A percentile compares a stretch with the other conserved stretches of the same genome.
Conservation (phyloP, 768 basidiomycete species). For the Psilocybe cubensis region DNA sequence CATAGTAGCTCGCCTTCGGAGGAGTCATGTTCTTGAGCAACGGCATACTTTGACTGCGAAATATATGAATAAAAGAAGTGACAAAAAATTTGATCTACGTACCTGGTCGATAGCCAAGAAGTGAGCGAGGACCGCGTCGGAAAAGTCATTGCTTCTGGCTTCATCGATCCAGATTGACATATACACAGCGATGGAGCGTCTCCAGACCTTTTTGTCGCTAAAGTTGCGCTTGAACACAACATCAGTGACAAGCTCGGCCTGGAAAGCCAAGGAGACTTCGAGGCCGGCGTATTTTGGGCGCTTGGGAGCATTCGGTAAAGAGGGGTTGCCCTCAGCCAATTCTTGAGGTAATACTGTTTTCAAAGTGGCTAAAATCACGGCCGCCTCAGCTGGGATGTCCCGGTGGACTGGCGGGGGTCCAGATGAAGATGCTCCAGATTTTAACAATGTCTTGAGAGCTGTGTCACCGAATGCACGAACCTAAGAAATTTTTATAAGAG, state of each 20-base stretch:
- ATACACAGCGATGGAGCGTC: conserved; percentile 73
- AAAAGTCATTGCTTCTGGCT: conserved; percentile 52
- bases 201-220: conserved; percentile 59
- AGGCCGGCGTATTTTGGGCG: conserved; percentile 61
- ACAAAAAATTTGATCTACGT: conserved; percentile 12
- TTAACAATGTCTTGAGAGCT: conserved; percentile 78
- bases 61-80: conserved; percentile 6
- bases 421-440: conserved; percentile 80
- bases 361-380: conserved; percentile 57
- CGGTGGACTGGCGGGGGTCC: conserved; percentile 72
- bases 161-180: conserved; percentile 70
- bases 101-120: conserved; percentile 81
- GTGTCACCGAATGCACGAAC: conserved; percentile 92
- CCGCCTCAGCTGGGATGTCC: conserved; percentile 67
- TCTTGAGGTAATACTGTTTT: conserved; percentile 61
- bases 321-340: conserved; percentile 43
- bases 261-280: conserved; percentile 66
- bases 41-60: conserved; percentile 60
- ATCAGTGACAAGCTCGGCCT: conserved; percentile 77
- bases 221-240: conserved; percentile 67
- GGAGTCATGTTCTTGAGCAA: conserved; percentile 40
- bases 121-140: conserved; percentile 68
- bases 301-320: conserved; percentile 53
- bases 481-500: conserved; percentile 33
- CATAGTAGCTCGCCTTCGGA: conserved; percentile 88